These are phyloP conservation scores for Fusarium decemcellulare DNA, from an alignment of 2,329 filamentous ascomycete species.

Conservation along the genomic window DNA sequence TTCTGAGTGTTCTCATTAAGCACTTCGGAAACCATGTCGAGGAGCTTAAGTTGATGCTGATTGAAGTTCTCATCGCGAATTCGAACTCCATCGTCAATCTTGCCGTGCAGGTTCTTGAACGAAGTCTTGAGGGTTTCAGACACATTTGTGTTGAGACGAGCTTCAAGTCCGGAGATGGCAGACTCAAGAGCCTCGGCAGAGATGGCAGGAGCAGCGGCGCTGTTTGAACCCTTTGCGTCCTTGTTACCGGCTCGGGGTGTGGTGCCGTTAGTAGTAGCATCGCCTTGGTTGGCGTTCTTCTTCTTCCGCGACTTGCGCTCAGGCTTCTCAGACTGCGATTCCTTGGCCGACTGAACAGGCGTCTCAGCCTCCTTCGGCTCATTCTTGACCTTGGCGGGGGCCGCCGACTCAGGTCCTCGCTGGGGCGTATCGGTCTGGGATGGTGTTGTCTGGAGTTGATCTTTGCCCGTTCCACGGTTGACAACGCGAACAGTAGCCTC, in stretches of 20 bases:
- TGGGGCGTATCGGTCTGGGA: conserved; percentile 47
- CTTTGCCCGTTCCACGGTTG: conserved; percentile 55
- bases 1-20: conserved; percentile 76
- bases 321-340: conserved; percentile 66
- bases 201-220: conserved; percentile 46
- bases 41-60: conserved; percentile 66
- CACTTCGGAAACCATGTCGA: conserved; percentile 72
- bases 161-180: conserved; percentile 68
- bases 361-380: conserved; percentile 66
- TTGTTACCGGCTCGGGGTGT: conserved; percentile 54
- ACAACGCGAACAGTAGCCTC: conserved; percentile 51
- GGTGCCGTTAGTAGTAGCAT: conserved; percentile 61
- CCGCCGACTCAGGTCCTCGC: conserved; percentile 51
- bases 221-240: conserved; percentile 50
- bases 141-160: conserved; percentile 64
- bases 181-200: conserved; percentile 65
- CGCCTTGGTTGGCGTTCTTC: conserved; percentile 67
- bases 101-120: conserved; percentile 73
- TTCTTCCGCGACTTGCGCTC: conserved; percentile 77
- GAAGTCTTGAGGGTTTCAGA: conserved; percentile 68
- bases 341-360: conserved; percentile 55
- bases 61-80: conserved; percentile 66
- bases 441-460: conserved; percentile 48
- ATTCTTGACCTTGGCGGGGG: conserved; percentile 56
- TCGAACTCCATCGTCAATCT: conserved; percentile 75